Base-by-base conservation (phyloP, 805 yeast species). In the Grigorovia jiainica region DNA sequence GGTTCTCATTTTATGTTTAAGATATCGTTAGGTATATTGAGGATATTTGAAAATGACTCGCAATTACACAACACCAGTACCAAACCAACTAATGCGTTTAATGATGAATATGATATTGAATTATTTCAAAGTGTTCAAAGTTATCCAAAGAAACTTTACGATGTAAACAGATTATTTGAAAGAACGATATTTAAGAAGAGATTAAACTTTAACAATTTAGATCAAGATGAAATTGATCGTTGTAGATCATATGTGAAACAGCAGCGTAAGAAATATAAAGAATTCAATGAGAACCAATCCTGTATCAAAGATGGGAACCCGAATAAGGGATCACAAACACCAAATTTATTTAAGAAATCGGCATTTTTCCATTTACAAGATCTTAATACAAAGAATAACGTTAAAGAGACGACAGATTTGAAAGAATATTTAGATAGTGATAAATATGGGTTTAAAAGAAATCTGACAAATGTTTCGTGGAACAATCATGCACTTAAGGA, bases 1-100 rank as follows among this genome's bases (percentile, higher is more conserved):
- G 96, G 87, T 23, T 81, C 95, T 1, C 85, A 85, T 54, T 76
- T 92, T 9, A 67, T 92, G 15, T 92, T 87, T 65, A 76, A 95
- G 44, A 73, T 85, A 3, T 80, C 95, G 1, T 64, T 90, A 42
- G 82, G 95, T 1, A 74, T 92, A 11, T 75, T 89, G 58, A 83
- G 84, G 54, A 60, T 80, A 47, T 70, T 87, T 41, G 89, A 84
- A 53, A 82, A 85, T 1, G 75, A 75, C 38, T 70, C 89, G 39
- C 39, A 49, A 45, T 25, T n/a, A 25, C 13, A 13, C 11, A 13
- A 13, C 11, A 3, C 5, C 31, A 27, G n/a, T 31, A 33, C 18
- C 17, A 34, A 10, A 7, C 37, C n/a, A 30, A 15, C 24, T 20
- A 38, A 16, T 6, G 8, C 7, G 36, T 27, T 27, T 13, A 27